Conservation (phyloP, 2,329 filamentous ascomycete species). For the Calonectria pseudoreteaudii region DNA sequence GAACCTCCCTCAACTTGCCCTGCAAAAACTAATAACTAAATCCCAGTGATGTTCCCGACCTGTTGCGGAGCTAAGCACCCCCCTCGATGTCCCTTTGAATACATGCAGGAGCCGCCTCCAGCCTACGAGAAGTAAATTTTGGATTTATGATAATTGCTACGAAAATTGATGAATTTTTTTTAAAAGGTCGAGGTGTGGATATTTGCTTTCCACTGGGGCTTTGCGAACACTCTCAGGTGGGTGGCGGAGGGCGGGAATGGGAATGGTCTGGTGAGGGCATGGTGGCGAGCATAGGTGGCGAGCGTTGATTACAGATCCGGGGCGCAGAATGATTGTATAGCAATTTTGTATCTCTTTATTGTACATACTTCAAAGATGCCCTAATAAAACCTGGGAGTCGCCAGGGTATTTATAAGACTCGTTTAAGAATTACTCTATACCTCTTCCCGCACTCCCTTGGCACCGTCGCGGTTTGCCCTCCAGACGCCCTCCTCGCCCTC, state of each 20-base stretch:
- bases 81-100: constrained; percentile 53
- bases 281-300: not conserved
- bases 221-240: not conserved
- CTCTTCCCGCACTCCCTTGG: constrained; percentile 62
- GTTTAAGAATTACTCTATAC: constrained; percentile 11
- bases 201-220: not conserved
- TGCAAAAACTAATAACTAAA: constrained; percentile 23
- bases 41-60: constrained; percentile 50
- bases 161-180: not conserved
- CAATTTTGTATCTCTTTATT: not conserved
- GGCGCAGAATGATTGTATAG: not conserved
- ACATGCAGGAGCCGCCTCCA: constrained; percentile 52
- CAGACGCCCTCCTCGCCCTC: constrained; percentile 81
- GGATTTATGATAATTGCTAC: constrained; percentile 2
- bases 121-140: constrained; percentile 45
- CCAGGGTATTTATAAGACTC: not conserved
- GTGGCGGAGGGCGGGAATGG: not conserved
- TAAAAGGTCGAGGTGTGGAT: not conserved
- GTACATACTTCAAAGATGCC: not conserved
- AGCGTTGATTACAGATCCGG: not conserved
- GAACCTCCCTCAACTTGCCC: too few species aligned
- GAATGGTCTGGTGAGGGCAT: not conserved
- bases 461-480: constrained; percentile 87
- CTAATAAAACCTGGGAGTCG: not conserved
- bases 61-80: constrained; percentile 44